Base-by-base conservation (phyloP, 495 filamentous ascomycete genomes). In the Cryomyces antarcticus region DNA sequence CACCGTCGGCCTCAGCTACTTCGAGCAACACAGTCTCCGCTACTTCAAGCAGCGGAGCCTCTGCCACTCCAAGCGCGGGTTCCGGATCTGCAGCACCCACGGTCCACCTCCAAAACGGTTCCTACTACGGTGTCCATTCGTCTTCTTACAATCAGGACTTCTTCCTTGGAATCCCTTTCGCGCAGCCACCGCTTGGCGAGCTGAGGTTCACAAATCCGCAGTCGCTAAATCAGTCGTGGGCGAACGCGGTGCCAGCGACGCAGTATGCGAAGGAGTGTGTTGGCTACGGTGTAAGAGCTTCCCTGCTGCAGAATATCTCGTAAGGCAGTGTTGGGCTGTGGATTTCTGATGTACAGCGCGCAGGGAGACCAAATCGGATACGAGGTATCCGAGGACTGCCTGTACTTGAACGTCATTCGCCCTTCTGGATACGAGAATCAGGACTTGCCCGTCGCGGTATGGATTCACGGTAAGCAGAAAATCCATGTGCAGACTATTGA, bases 81-180 rank as follows among this genome's bases (percentile, higher is more conserved):
- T 41, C 42, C 24, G 11, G 7, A 36, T 7, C 7, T 35, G 7
- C 33, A 7, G 33, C 33, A 35, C 33, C 33, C 33, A 35, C 33
- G 12, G 33, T 12, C 7, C 7, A 7, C 33, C 7, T 35, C 33
- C 33, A 7, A 7, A 62, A 62, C 41, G 60, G 60, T 10, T 61
- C 60, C 0, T 37, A 52, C 30, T 34, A 38, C 27, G 60, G 60
- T 30, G 13, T 52, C 5, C 45, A 59, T 36, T 49, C 43, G 30
- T 10, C 31, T 12, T 36, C 37, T 4, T 58, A 55, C 38, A 49
- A 59, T 30, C 56, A 62, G 42, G 58, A 63, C 45, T 53, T 44
- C 37, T 81, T 78, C 52, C 71, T 75, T 41, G 75, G 72, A 1
- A 69, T 82, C 7, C 77, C 78, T 0, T 81, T 72, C 50, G 77